phyloP scores from a whole-genome alignment of 495 filamentous ascomycete species.

The Penicillium waksmanii region DNA sequence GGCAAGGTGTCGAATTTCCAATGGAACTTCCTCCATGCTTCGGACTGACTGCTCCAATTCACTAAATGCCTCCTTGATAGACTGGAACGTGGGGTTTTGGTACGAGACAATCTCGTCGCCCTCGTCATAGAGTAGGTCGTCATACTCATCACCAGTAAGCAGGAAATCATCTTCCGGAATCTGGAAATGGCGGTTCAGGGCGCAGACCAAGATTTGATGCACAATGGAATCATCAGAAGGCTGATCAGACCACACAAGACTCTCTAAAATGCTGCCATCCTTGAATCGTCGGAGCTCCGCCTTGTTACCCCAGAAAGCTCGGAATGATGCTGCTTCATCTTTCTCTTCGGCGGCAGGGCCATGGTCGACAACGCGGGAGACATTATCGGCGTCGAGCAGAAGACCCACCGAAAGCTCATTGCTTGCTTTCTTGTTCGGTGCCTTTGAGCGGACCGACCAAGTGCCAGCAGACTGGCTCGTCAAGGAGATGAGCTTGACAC shows the following conservation, averaged over 20 bases:
- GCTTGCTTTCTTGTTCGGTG: constrained; percentile 27
- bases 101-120: constrained; percentile 41
- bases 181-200: constrained; percentile 68
- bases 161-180: constrained; percentile 52
- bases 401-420: constrained; percentile 63
- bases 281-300: constrained; percentile 59
- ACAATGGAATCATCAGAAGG: constrained; percentile 65
- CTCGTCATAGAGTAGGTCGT: constrained; percentile 54
- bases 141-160: constrained; percentile 66
- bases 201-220: constrained; percentile 75
- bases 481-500: constrained; percentile 68
- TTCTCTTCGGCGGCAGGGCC: constrained; percentile 82
- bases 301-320: constrained; percentile 58
- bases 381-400: constrained; percentile 69
- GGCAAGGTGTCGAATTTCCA: constrained; percentile 77
- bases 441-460: constrained; percentile 41
- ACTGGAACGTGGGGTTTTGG: constrained; percentile 55
- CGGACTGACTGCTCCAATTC: constrained; percentile 74
- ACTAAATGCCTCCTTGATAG: constrained; percentile 64
- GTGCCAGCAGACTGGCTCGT: constrained; percentile 38
- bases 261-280: constrained; percentile 61
- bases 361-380: constrained; percentile 75
- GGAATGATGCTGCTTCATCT: constrained; percentile 49
- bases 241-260: constrained; percentile 75
- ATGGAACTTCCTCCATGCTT: constrained; percentile 74